A percentile compares a stretch with the other conserved stretches of the same genome.
These are phyloP conservation scores for Dalbergia cultrata DNA, from an alignment of 306 rosid species.

Conservation along the genomic window DNA sequence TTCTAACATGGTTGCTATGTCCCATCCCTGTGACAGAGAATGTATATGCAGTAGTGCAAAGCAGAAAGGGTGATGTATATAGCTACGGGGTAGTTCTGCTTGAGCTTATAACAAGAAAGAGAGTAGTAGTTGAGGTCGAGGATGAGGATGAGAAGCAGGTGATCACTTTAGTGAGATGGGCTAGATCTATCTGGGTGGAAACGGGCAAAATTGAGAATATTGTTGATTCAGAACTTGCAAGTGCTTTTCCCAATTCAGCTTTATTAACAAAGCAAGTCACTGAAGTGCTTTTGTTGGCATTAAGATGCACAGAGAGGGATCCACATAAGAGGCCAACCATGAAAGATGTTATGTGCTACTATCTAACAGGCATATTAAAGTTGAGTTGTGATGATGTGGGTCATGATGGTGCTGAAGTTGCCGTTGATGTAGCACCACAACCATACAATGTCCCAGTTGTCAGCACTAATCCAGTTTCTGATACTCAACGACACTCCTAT, in stretches of 20 bases:
- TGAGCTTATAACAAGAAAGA: constrained; percentile 70
- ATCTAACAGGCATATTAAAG: background rate
- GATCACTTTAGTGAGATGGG: constrained; percentile 55
- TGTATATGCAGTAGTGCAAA: constrained; percentile 47
- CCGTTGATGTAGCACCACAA: constrained; percentile 3
- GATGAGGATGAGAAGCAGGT: constrained; percentile 19
- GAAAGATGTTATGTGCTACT: constrained; percentile 50
- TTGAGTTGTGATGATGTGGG: background rate
- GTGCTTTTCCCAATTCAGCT: constrained; percentile 41
- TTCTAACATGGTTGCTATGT: background rate
- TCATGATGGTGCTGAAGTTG: background rate
- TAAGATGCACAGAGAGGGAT: constrained; percentile 61
- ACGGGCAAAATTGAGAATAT: constrained; percentile 46
- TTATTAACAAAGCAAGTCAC: constrained; percentile 50
- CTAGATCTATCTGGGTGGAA: constrained; percentile 52
- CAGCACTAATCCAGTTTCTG: background rate
- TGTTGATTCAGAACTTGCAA: constrained; percentile 58
- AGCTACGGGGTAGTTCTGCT: constrained; percentile 76
- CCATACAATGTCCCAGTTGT: constrained; percentile 6
- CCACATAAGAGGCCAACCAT: constrained; percentile 60
- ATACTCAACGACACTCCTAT: background rate
- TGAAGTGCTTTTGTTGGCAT: constrained; percentile 52
- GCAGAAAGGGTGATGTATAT: constrained; percentile 66
- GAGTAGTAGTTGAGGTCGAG: constrained; percentile 56
- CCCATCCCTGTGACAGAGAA: constrained; percentile 56